Evolutionary conservation across 441 rosid species (phyloP).

Genomic region (Viola pubescens): DNA sequence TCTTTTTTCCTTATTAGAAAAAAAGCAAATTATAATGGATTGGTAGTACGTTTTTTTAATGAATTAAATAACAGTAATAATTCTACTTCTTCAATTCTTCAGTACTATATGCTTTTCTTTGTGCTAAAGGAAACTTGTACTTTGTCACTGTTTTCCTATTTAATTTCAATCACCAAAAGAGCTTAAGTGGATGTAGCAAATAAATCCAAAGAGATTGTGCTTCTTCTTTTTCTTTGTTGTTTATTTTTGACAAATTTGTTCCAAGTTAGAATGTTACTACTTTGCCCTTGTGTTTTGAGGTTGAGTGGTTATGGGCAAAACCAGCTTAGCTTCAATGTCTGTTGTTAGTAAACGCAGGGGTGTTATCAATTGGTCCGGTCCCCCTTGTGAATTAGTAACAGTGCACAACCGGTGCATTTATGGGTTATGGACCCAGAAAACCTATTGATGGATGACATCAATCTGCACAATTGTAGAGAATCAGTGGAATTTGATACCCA

Average conservation of each 20-base stretch:
- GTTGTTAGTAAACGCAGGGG: not conserved
- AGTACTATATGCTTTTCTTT: constrained; percentile 11
- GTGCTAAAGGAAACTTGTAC: constrained; percentile 2
- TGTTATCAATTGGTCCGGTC: not conserved
- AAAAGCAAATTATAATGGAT: not conserved
- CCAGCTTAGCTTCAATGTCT: not conserved
- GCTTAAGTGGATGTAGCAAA: not conserved
- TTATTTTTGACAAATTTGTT: not conserved
- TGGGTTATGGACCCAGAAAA: not conserved
- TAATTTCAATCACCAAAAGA: not conserved
- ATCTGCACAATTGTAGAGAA: not conserved
- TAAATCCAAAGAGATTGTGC: not conserved
- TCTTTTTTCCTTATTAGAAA: too few relatives aligned
- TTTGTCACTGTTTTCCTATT: not conserved
- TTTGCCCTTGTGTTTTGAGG: not conserved
- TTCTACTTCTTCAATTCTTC: not conserved
- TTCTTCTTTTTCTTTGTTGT: not conserved
- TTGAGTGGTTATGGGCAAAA: not conserved
- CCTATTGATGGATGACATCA: not conserved
- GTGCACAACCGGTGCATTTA: not conserved
- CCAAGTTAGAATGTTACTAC: not conserved
- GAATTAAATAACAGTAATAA: not conserved
- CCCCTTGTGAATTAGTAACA: not conserved
- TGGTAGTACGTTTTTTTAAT: not conserved
- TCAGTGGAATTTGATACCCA: not conserved